Percentiles rank a stretch among this genome's conserved stretches.
phyloP scores from a whole-genome alignment of 1,284 basidiomycete species.

The Fomitopsis pinicola region DNA sequence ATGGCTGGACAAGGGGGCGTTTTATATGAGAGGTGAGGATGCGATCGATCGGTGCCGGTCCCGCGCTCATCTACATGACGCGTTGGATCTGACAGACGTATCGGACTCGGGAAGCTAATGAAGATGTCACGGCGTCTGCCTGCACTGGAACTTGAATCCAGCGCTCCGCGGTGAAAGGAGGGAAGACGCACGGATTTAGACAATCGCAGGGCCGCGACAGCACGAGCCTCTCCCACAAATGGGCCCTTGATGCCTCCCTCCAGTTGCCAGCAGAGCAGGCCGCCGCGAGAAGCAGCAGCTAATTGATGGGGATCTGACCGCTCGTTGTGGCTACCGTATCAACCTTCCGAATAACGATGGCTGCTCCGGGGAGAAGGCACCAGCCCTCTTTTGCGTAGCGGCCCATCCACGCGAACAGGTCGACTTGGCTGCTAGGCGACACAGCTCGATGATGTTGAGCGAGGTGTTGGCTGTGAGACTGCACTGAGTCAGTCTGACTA shows the following conservation, averaged over 20 bases:
- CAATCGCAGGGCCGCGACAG: background rate
- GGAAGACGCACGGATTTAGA: background rate
- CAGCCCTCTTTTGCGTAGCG: background rate
- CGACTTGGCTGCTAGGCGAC: background rate
- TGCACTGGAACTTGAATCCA: background rate
- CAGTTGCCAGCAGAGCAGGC: background rate
- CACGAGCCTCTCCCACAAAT: too few species aligned
- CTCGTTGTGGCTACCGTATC: background rate
- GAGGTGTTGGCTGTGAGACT: background rate
- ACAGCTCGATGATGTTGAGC: background rate
- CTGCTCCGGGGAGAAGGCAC: too few species aligned
- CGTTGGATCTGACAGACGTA: background rate
- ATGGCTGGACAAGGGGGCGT: background rate
- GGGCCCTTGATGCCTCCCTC: too few species aligned
- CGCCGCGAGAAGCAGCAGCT: too few species aligned
- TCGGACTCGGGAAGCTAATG: background rate
- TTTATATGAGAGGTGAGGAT: background rate
- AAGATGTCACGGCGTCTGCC: background rate
- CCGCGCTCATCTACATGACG: slow-evolving; percentile 1
- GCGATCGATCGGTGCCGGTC: background rate
- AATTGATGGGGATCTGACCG: background rate
- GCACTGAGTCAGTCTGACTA: background rate
- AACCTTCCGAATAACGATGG: too few species aligned
- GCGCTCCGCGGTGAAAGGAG: slow-evolving; percentile 1
- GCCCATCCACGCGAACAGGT: background rate